phyloP scores from a whole-genome alignment of 164 flowering plant species.

The Vitis rotundifolia region DNA sequence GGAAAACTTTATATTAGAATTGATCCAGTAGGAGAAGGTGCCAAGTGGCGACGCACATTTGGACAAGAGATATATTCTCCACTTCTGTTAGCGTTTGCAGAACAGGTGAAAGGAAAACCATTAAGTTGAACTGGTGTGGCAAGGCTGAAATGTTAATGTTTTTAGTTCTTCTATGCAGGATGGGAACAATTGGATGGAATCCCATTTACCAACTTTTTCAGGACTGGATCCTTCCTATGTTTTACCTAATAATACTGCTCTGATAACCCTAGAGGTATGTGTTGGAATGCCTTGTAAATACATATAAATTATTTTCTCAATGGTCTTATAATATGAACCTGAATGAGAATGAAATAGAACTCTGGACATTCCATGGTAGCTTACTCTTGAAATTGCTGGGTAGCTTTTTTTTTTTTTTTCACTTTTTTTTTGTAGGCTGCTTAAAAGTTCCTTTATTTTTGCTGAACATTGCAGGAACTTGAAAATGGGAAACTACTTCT shows the following conservation, averaged over 20 bases:
- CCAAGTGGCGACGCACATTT: conserved; percentile 85
- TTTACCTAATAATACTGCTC: conserved; percentile 75
- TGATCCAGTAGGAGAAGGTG: conserved; percentile 84
- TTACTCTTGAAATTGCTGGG: too few relatives aligned
- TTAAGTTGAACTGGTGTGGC: conserved; percentile 1
- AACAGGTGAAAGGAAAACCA: conserved; percentile 48
- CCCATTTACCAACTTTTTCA: conserved; percentile 56
- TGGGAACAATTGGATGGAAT: conserved; percentile 47
- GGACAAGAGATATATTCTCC: conserved; percentile 98
- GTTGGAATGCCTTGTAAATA: background rate
- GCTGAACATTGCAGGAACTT: conserved; percentile 61
- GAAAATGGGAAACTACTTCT: conserved; percentile 77
- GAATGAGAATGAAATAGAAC: background rate
- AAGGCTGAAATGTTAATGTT: conserved; percentile 4
- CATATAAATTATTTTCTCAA: background rate
- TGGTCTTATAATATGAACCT: background rate
- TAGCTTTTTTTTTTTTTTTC: background rate
- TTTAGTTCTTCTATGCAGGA: conserved; percentile 48
- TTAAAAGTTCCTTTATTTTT: background rate
- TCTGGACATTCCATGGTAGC: too few relatives aligned
- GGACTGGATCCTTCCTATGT: conserved; percentile 66
- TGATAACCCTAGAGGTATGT: conserved; percentile 81
- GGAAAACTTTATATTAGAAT: conserved; percentile 79
- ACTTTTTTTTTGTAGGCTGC: background rate
- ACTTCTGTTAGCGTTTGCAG: conserved; percentile 81